Percentiles rank a stretch among this genome's conserved stretches.
These are phyloP conservation scores for Phytophthora pinifolia DNA, from an alignment of 352 stramenopile genomes.

Conservation along the genomic window DNA sequence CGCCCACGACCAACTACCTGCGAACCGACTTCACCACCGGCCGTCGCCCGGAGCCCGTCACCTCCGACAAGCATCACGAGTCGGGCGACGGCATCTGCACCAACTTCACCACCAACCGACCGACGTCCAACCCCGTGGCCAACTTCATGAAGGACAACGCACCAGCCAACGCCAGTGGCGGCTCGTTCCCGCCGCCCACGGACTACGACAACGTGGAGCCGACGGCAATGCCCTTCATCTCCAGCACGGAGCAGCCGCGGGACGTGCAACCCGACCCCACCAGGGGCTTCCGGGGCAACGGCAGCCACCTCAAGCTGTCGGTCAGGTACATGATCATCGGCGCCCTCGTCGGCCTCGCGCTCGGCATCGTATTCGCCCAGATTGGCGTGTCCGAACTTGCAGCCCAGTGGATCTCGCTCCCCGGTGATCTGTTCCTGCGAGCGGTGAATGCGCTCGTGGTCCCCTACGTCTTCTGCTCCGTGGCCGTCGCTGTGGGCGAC, in stretches of 20 bases:
- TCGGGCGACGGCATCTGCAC: slow-evolving; percentile 36
- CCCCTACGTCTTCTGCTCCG: slow-evolving; percentile 80
- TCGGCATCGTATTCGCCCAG: slow-evolving; percentile 51
- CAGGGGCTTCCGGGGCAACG: slow-evolving; percentile 35
- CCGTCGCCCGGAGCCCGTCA: slow-evolving; percentile 8
- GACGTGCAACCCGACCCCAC: slow-evolving; percentile 25
- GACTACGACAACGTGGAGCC: slow-evolving; percentile 44
- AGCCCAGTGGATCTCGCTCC: slow-evolving; percentile 63
- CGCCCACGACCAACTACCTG: slow-evolving; percentile 33
- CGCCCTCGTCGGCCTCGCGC: slow-evolving; percentile 42
- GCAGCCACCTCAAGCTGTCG: slow-evolving; percentile 52
- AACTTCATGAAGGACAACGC: slow-evolving; percentile 25
- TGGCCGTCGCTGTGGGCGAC: slow-evolving; percentile 73
- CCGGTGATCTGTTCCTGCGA: slow-evolving; percentile 73
- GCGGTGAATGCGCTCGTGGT: slow-evolving; percentile 78
- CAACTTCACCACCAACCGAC: slow-evolving; percentile 43
- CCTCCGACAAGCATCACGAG: slow-evolving; percentile 5
- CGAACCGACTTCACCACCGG: slow-evolving; percentile 47
- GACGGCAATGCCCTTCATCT: slow-evolving; percentile 36
- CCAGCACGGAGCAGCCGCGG: slow-evolving; percentile 25
- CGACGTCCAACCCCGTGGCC: slow-evolving; percentile 18
- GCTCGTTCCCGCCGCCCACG: slow-evolving; percentile 24
- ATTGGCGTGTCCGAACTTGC: slow-evolving; percentile 44
- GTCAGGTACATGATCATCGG: slow-evolving; percentile 55
- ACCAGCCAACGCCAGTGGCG: slow-evolving; percentile 3